Conservation (phyloP, 768 basidiomycete species). For the Coprinopsis cinerea region DNA sequence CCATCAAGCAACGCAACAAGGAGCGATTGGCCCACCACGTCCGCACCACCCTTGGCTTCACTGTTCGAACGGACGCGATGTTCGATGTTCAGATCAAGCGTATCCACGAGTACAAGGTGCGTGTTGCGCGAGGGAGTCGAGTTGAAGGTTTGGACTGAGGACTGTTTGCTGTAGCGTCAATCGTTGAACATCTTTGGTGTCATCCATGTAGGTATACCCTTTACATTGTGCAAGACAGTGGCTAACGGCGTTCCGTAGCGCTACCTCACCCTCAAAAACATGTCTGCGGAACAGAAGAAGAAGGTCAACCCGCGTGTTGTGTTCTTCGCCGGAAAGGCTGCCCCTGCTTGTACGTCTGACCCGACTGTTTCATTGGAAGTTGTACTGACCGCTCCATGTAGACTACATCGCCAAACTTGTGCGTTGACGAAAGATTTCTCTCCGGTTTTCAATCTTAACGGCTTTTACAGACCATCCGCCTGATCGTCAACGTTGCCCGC, state of each 20-base stretch:
- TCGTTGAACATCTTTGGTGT: slow-evolving; percentile 90
- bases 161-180: slow-evolving; percentile 55
- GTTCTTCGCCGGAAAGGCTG: slow-evolving; percentile 98
- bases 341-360: slow-evolving; percentile 69
- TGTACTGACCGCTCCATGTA: slow-evolving; percentile 20
- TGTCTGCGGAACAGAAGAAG: slow-evolving; percentile 74
- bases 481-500: slow-evolving; percentile 87
- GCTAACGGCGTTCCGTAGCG: slow-evolving; percentile 39
- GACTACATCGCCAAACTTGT: slow-evolving; percentile 92
- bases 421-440: slow-evolving; percentile 11
- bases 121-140: too few relatives aligned
- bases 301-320: slow-evolving; percentile 81
- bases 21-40: slow-evolving; percentile 77
- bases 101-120: slow-evolving; percentile 88
- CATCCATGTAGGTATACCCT: slow-evolving; percentile 59
- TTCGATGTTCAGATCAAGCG: slow-evolving; percentile 95
- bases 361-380: background rate
- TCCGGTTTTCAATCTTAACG: background rate
- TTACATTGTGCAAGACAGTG: background rate
- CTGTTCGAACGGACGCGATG: slow-evolving; percentile 69
- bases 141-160: background rate
- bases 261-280: slow-evolving; percentile 74
- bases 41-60: slow-evolving; percentile 62
- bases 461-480: slow-evolving; percentile 64
- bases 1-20: slow-evolving; percentile 88